Conservation (phyloP, 2,329 filamentous ascomycete species). For the Colletotrichum echinochloae region DNA sequence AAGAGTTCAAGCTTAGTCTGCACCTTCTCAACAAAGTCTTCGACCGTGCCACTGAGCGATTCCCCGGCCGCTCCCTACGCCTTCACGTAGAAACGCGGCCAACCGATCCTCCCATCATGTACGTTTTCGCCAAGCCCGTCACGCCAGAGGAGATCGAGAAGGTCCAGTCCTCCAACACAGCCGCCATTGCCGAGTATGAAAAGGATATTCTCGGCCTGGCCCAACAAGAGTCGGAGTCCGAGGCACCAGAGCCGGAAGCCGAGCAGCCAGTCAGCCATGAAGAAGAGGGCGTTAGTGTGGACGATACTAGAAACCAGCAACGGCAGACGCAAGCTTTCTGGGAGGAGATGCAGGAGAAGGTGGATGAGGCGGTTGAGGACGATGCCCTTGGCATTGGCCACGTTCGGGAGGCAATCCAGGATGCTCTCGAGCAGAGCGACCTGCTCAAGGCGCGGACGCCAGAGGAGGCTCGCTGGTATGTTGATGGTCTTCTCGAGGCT, state of each 20-base stretch:
- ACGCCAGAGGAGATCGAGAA: constrained; percentile 75
- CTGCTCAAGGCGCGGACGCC: constrained; percentile 60
- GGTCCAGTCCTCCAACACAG: constrained; percentile 78
- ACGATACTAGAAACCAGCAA: constrained; percentile 42
- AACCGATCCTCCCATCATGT: constrained; percentile 75
- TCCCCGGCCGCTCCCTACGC: constrained; percentile 80
- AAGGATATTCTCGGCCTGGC: constrained; percentile 67
- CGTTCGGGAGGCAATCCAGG: constrained; percentile 66
- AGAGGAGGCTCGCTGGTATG: constrained; percentile 60
- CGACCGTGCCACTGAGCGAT: constrained; percentile 78
- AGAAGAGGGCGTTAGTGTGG: constrained; percentile 31
- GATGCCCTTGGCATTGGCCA: constrained; percentile 65
- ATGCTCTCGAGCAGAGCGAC: constrained; percentile 67
- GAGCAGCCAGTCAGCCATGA: constrained; percentile 27
- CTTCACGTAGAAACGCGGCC: constrained; percentile 84
- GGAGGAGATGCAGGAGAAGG: constrained; percentile 66
- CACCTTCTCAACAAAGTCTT: constrained; percentile 83
- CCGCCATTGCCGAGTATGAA: constrained; percentile 77
- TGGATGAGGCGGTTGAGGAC: constrained; percentile 68
- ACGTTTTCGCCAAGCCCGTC: constrained; percentile 91
- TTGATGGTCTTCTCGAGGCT: constrained; percentile 63
- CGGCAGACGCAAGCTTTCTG: constrained; percentile 57
- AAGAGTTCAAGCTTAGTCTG: constrained; percentile 87
- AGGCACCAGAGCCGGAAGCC: constrained; percentile 40
- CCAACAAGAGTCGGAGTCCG: constrained; percentile 47